A percentile compares a stretch with the other conserved stretches of the same genome.
These are phyloP conservation scores for Excoecaria cochinchinensis DNA, from an alignment of 345 rosid species.

Conservation along the genomic window DNA sequence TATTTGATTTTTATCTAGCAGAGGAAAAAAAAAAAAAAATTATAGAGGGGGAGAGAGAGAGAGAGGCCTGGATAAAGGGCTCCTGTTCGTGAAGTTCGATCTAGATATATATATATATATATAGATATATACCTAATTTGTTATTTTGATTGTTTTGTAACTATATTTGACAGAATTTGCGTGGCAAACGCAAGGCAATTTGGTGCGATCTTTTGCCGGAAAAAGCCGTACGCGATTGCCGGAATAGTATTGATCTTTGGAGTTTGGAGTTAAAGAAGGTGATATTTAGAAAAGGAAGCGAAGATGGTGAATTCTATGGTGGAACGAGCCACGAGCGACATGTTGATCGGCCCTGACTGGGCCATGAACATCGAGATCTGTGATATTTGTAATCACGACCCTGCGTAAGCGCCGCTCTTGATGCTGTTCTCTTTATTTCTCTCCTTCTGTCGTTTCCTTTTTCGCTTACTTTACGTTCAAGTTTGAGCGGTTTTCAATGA, in stretches of 20 bases:
- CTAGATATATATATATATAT: too few relatives aligned
- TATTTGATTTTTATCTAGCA: neutral
- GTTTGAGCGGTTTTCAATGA: neutral
- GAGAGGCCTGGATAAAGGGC: conserved; percentile 25
- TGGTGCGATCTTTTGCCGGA: conserved; percentile 30
- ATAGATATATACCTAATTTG: neutral
- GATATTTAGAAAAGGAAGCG: neutral
- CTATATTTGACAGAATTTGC: conserved; percentile 33
- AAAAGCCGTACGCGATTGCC: conserved; percentile 10
- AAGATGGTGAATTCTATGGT: conserved; percentile 98
- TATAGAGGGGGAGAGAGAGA: neutral
- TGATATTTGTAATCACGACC: conserved; percentile 93
- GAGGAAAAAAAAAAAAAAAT: neutral
- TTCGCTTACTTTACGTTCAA: neutral
- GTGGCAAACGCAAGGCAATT: conserved; percentile 30
- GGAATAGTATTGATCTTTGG: neutral
- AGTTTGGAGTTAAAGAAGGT: neutral
- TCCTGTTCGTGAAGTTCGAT: conserved; percentile 32
- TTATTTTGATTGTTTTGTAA: neutral
- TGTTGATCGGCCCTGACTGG: conserved; percentile 99
- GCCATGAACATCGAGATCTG: conserved; percentile 99
- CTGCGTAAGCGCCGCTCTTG: conserved; percentile 39
- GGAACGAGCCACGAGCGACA: conserved; percentile 97
- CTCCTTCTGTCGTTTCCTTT: neutral
- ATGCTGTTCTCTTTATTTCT: neutral